Evolutionary conservation across 1,284 basidiomycete genomes (phyloP).

Genomic region (Rhodotorula sp.): DNA sequence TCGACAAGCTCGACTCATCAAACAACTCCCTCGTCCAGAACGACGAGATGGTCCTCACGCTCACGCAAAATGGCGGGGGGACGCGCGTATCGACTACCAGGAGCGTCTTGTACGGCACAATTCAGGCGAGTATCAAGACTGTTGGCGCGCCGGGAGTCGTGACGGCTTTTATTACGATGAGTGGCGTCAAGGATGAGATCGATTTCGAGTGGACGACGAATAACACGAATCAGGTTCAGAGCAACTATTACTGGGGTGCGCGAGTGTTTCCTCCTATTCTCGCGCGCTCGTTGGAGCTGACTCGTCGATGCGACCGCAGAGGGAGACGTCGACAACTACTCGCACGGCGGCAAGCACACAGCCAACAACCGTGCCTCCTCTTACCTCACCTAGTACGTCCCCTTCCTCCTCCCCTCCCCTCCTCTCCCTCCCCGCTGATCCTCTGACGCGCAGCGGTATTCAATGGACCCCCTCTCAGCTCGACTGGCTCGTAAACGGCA

Average conservation of each 20-base stretch:
- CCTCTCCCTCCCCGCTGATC: too few species aligned
- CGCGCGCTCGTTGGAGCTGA: too few species aligned
- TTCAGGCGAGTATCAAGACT: constrained; percentile 29
- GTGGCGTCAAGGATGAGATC: constrained; percentile 39
- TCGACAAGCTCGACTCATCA: constrained; percentile 30
- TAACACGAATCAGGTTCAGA: constrained; percentile 25
- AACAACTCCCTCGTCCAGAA: constrained; percentile 29
- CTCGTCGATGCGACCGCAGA: not conserved
- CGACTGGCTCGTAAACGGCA: constrained; percentile 31
- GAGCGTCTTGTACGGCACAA: constrained; percentile 32
- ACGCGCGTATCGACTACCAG: constrained; percentile 36
- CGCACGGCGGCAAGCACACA: constrained; percentile 16
- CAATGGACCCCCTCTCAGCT: constrained; percentile 34
- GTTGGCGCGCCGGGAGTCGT: constrained; percentile 30
- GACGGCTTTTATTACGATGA: constrained; percentile 39
- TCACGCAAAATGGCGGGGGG: constrained; percentile 35
- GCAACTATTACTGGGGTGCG: constrained; percentile 14
- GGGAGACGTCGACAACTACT: constrained; percentile 34
- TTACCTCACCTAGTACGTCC: constrained; percentile 23
- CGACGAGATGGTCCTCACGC: constrained; percentile 25
- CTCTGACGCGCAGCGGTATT: constrained; percentile 11
- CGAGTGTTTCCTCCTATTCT: not conserved
- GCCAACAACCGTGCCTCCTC: constrained; percentile 25
- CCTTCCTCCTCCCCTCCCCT: not conserved
- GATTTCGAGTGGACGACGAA: constrained; percentile 33